Evolutionary conservation across 306 rosid genomes (phyloP).

Genomic region (Ammopiptanthus mongolicus): DNA sequence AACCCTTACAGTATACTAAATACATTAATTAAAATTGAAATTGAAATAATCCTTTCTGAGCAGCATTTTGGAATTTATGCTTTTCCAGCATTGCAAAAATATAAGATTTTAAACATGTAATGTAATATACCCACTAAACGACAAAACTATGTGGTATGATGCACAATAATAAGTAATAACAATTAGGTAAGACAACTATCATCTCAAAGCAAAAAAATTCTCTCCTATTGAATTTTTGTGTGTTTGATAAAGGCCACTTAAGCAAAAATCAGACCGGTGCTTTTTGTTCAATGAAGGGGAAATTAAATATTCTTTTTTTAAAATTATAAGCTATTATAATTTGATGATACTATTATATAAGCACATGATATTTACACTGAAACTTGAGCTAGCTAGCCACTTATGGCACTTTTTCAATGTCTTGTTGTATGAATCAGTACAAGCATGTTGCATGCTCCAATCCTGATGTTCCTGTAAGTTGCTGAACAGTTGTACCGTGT

Average conservation of each 20-base stretch:
- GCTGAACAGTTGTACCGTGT: constrained; percentile 54
- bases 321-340: neutral
- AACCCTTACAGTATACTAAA: neutral
- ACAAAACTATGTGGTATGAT: neutral
- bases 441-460: constrained; percentile 73
- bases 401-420: constrained; percentile 66
- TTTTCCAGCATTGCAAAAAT: neutral
- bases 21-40: neutral
- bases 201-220: neutral
- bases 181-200: neutral
- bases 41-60: neutral
- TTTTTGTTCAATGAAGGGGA: neutral
- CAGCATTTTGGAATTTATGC: neutral
- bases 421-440: constrained; percentile 60
- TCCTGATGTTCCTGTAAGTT: constrained; percentile 62
- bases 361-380: constrained; percentile 40
- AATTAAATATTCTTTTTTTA: neutral
- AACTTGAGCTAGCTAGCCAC: constrained; percentile 65
- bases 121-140: neutral
- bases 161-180: neutral
- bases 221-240: neutral
- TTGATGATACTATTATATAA: neutral
- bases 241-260: neutral
- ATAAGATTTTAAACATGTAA: neutral
- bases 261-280: neutral